These are phyloP conservation scores for Aspergillus sp. DNA, from an alignment of 2,329 filamentous ascomycete genomes.

Conservation along the genomic window DNA sequence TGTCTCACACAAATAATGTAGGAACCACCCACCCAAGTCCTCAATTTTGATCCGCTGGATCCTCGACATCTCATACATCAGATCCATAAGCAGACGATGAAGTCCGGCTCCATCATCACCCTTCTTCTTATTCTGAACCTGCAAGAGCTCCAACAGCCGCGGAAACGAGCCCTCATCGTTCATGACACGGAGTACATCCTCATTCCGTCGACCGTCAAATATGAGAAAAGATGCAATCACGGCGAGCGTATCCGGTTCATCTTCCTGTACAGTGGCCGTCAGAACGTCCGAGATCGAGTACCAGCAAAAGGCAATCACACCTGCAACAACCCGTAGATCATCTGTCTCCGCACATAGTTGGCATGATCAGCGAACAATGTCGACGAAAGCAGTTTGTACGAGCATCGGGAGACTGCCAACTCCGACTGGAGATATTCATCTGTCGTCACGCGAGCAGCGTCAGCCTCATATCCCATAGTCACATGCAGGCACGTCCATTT, in stretches of 20 bases:
- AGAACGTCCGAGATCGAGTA: not conserved
- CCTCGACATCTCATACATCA: constrained; percentile 94
- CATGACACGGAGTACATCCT: constrained; percentile 81
- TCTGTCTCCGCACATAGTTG: constrained; percentile 87
- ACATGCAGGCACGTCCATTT: not conserved
- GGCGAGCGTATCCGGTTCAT: constrained; percentile 76
- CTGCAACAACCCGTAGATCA: constrained; percentile 82
- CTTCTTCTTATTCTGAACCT: constrained; percentile 57
- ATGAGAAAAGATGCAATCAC: constrained; percentile 80
- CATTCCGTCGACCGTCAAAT: constrained; percentile 77
- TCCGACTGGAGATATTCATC: constrained; percentile 72
- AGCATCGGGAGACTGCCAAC: constrained; percentile 76
- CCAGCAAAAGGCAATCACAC: constrained; percentile 31
- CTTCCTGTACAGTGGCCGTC: constrained; percentile 60
- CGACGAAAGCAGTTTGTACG: constrained; percentile 73
- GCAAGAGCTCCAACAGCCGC: constrained; percentile 77
- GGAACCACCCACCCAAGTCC: constrained; percentile 66
- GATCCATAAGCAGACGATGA: constrained; percentile 77
- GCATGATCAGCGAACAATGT: constrained; percentile 69
- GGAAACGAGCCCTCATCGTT: constrained; percentile 80
- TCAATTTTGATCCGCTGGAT: constrained; percentile 76
- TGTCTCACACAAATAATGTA: not conserved
- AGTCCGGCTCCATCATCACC: constrained; percentile 52
- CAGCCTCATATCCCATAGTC: not conserved
- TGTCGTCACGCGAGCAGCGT: constrained; percentile 23